phyloP scores from a whole-genome alignment of 495 filamentous ascomycete genomes.

The Aspergillus taichungensis region DNA sequence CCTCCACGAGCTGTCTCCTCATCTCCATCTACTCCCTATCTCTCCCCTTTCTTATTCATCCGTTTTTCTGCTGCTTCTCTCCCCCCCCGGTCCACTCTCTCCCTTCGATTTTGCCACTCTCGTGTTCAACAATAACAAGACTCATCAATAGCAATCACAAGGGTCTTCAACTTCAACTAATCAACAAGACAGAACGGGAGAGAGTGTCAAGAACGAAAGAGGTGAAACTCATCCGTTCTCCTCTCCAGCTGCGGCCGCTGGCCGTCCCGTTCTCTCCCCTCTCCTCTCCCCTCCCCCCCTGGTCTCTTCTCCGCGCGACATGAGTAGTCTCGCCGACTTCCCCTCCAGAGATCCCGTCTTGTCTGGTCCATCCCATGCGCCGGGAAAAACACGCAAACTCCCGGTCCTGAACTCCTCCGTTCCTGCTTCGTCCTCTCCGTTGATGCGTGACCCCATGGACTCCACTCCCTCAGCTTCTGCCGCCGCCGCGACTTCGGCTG shows the following conservation, averaged over 20 bases:
- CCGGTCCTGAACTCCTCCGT: constrained; percentile 37
- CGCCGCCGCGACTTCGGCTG: constrained; percentile 19
- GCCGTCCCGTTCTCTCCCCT: constrained; percentile 10
- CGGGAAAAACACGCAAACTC: constrained; percentile 35
- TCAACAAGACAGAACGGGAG: no score
- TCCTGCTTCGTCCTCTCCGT: constrained; percentile 25
- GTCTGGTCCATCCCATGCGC: constrained; percentile 28
- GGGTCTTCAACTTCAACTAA: no score
- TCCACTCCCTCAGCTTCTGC: constrained; percentile 38
- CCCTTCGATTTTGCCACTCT: neutral
- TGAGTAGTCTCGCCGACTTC: constrained; percentile 39
- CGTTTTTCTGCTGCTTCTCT: no score
- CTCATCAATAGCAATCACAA: no score
- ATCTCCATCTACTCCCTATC: neutral
- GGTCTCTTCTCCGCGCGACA: constrained; percentile 21
- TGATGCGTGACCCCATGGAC: constrained; percentile 40
- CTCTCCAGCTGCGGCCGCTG: constrained; percentile 9
- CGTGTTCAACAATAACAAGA: neutral
- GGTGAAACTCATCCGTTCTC: neutral
- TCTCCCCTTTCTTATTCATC: neutral
- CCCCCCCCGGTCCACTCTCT: neutral
- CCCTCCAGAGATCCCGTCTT: constrained; percentile 29
- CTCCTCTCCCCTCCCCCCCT: constrained; percentile 1
- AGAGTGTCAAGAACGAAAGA: neutral
- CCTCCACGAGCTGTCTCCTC: neutral